Conservation (phyloP, 2,329 filamentous ascomycete species). For the Coniochaeta ligniaria region DNA sequence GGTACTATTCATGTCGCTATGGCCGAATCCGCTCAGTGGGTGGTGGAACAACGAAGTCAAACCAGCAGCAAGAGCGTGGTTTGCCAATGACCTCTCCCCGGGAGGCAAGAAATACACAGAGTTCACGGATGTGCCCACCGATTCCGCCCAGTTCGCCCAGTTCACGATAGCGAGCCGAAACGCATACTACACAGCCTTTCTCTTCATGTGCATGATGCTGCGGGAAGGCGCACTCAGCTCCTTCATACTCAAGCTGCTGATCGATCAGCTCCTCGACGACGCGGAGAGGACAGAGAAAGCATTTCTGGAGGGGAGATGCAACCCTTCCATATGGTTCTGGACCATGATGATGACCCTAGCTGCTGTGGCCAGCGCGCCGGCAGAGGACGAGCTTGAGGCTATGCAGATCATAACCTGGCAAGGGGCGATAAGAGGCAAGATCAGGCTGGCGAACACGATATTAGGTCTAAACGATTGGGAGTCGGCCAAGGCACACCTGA, state of each 20-base stretch:
- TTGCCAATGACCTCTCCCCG: not conserved
- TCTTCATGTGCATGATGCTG: conserved; percentile 38
- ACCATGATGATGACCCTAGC: conserved; percentile 35
- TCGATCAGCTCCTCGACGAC: conserved; percentile 37
- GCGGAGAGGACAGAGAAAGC: conserved; percentile 30
- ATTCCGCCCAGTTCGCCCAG: not conserved
- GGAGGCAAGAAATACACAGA: not conserved
- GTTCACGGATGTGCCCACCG: not conserved
- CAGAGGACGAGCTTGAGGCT: conserved; percentile 28
- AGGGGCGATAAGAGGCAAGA: conserved; percentile 22
- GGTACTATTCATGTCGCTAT: conserved; percentile 34
- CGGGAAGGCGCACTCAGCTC: conserved; percentile 32
- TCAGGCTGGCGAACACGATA: conserved; percentile 29
- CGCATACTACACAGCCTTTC: conserved; percentile 38
- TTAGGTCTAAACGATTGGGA: conserved; percentile 30
- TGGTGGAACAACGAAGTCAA: not conserved
- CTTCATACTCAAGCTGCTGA: conserved; percentile 35
- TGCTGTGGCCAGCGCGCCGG: conserved; percentile 28
- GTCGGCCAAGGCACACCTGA: conserved; percentile 26
- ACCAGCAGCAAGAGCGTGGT: not conserved
- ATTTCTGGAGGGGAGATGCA: conserved; percentile 33
- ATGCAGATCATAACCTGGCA: conserved; percentile 6
- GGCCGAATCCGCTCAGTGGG: conserved; percentile 24
- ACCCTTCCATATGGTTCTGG: conserved; percentile 36
- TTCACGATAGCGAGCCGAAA: conserved; percentile 30